Conservation (phyloP, 345 rosid genomes). For the Erucastrum elatum region DNA sequence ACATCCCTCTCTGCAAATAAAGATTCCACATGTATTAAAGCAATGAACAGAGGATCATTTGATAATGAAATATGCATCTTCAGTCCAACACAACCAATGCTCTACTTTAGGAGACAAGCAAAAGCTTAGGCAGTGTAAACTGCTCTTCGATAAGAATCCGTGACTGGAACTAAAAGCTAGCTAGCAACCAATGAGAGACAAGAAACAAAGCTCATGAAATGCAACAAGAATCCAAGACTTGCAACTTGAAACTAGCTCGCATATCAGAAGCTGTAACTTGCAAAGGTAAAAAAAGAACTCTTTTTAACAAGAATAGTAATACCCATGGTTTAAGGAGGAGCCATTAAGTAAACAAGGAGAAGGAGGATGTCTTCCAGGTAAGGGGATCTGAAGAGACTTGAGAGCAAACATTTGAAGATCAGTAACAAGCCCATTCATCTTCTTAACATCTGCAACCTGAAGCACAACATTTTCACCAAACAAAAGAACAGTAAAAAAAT, state of each 20-base stretch:
- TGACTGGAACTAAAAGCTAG: not conserved
- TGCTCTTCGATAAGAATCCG: not conserved
- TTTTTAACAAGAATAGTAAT: not conserved
- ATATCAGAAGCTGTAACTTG: not conserved
- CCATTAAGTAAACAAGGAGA: constrained; percentile 61
- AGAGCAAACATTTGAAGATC: constrained; percentile 98
- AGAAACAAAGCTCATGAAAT: too few species aligned
- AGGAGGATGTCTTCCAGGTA: constrained; percentile 93
- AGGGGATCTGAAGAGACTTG: constrained; percentile 72
- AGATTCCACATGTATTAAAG: not conserved
- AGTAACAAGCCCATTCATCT: constrained; percentile 81
- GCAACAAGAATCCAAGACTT: not conserved
- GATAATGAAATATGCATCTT: constrained; percentile 3
- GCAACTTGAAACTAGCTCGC: not conserved
- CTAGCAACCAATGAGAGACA: not conserved
- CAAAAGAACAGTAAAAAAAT: not conserved
- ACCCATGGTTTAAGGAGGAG: constrained; percentile 55
- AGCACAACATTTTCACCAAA: not conserved
- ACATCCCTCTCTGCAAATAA: constrained; percentile 51
- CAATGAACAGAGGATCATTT: not conserved
- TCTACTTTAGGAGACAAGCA: not conserved
- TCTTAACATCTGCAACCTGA: constrained; percentile 87
- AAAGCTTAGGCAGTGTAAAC: not conserved
- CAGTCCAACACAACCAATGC: constrained; percentile 2
- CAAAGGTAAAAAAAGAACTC: not conserved